Evolutionary conservation across 345 rosid species (phyloP).

Genomic region (Eucalyptus decipiens): DNA sequence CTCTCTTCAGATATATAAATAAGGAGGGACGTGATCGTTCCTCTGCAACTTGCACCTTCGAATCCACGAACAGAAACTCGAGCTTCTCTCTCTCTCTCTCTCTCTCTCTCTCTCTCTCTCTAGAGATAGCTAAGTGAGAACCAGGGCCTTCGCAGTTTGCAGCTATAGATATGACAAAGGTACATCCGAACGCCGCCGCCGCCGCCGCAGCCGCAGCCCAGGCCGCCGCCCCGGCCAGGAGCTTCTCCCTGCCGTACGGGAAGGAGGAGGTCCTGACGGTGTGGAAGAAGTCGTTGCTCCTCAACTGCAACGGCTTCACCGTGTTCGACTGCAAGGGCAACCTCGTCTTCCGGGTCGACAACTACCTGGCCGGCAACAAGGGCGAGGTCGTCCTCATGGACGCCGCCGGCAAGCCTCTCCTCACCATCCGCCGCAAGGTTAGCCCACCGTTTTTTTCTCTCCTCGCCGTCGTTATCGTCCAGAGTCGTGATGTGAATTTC

Average conservation of each 20-base stretch:
- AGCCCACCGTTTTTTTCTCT: neutral
- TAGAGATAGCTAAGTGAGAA: neutral
- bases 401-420: slow-evolving; percentile 76
- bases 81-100: neutral
- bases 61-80: neutral
- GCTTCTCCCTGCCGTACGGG: neutral
- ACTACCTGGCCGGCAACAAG: slow-evolving; percentile 42
- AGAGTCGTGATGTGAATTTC: accelerated
- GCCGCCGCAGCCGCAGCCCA: neutral
- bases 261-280: slow-evolving; percentile 46
- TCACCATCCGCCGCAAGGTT: slow-evolving; percentile 94
- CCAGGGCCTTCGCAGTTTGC: neutral
- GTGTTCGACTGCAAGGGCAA: slow-evolving; percentile 69
- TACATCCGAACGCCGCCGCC: slow-evolving; percentile 44
- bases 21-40: accelerated
- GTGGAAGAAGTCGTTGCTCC: slow-evolving; percentile 90
- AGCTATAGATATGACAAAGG: slow-evolving; percentile 43
- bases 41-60: neutral
- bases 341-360: slow-evolving; percentile 77
- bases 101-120: too few species aligned
- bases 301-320: slow-evolving; percentile 93
- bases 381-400: slow-evolving; percentile 88
- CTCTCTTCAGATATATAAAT: neutral
- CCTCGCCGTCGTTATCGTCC: neutral
- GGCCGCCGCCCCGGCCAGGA: neutral